A percentile compares a stretch with the other conserved stretches of the same genome.
Conservation (phyloP, 352 stramenopile species). For the Plasmopara muralis region DNA sequence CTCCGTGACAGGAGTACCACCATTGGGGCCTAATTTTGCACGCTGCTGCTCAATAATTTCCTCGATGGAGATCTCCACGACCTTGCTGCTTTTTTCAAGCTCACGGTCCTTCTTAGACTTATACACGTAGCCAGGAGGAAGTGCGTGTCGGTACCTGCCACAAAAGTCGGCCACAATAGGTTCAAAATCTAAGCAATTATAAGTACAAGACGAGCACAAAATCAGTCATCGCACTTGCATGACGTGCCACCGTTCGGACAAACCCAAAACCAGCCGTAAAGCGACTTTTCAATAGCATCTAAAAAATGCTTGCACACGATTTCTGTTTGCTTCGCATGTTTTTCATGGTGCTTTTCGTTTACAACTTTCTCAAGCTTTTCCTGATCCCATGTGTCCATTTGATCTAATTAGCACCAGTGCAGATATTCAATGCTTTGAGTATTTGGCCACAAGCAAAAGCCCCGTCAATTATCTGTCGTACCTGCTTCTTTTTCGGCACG, state of each 20-base stretch:
- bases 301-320: slow-evolving; percentile 89
- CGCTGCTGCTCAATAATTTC: slow-evolving; percentile 90
- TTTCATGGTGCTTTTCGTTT: slow-evolving; percentile 79
- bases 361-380: slow-evolving; percentile 85
- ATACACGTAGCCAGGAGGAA: slow-evolving; percentile 84
- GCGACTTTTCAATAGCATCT: slow-evolving; percentile 85
- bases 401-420: slow-evolving; percentile 29
- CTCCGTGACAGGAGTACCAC: slow-evolving; percentile 82
- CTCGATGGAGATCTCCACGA: slow-evolving; percentile 80
- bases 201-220: slow-evolving; percentile 1
- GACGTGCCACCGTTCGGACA: slow-evolving; percentile 78
- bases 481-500: slow-evolving; percentile 62
- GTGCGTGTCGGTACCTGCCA: slow-evolving; percentile 68
- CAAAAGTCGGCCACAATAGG: slow-evolving; percentile 1
- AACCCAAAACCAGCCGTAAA: slow-evolving; percentile 89
- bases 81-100: slow-evolving; percentile 76
- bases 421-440: not conserved
- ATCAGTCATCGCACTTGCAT: slow-evolving; percentile 51
- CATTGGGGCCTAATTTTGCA: slow-evolving; percentile 75
- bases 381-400: slow-evolving; percentile 85
- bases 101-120: slow-evolving; percentile 85
- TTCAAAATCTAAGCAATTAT: slow-evolving; percentile 1
- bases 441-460: too few relatives aligned
- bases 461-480: not conserved
- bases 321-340: slow-evolving; percentile 74